phyloP scores from a whole-genome alignment of 2,329 filamentous ascomycete species.

The Cercospora citrullina region DNA sequence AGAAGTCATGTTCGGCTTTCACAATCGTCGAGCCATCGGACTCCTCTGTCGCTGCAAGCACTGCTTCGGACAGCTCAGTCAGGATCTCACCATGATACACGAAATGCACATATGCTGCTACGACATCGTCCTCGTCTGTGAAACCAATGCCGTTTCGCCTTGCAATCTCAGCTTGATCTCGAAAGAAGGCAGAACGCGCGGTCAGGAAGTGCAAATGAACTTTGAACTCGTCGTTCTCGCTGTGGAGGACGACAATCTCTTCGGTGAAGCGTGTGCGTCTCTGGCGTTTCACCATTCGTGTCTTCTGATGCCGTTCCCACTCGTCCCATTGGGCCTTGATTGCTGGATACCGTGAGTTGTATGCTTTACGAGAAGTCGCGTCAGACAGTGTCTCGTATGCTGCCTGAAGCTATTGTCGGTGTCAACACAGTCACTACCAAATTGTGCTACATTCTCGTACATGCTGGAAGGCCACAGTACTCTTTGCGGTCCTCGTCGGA shows the following conservation, averaged over 20 bases:
- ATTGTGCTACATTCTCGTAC: neutral
- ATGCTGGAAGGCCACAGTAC: conserved; percentile 4
- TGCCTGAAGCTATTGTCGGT: neutral
- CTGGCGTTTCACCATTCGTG: neutral
- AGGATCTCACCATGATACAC: conserved; percentile 3
- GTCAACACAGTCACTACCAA: neutral
- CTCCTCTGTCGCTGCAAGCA: neutral
- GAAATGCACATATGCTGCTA: conserved; percentile 13
- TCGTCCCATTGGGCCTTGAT: conserved; percentile 15
- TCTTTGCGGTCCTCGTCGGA: neutral
- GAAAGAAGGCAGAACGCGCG: conserved; percentile 4
- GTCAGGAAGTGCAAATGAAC: conserved; percentile 1
- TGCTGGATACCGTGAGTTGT: neutral
- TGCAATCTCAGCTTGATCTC: neutral
- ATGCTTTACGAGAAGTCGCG: neutral
- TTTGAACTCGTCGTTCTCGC: conserved; percentile 11
- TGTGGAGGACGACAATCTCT: neutral
- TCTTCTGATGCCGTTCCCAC: conserved; percentile 9
- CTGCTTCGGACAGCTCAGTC: conserved; percentile 6
- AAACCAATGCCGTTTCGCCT: neutral
- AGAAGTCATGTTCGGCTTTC: conserved; percentile 5
- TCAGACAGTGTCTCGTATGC: conserved; percentile 8
- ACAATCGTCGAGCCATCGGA: neutral
- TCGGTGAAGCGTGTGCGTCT: conserved; percentile 3
- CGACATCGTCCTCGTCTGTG: conserved; percentile 10